A percentile compares a stretch with the other conserved stretches of the same genome.
phyloP scores from a whole-genome alignment of 2,329 filamentous ascomycete species.

The Fusarium pseudonygamai region DNA sequence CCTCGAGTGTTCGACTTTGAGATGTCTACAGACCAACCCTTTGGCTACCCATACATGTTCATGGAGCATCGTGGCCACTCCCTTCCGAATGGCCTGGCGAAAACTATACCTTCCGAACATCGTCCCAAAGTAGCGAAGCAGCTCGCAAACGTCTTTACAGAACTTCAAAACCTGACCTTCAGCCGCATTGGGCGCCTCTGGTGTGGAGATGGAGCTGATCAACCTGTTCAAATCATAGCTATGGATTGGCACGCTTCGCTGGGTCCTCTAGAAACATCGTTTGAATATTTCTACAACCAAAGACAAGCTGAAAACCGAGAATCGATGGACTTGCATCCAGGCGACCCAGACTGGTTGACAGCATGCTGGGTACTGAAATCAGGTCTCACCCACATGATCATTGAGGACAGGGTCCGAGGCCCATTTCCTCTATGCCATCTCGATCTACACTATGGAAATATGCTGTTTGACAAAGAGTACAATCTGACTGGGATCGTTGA shows the following conservation, averaged over 20 bases:
- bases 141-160: background rate
- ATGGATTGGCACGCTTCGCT: background rate
- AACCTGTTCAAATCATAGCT: background rate
- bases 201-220: background rate
- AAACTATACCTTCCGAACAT: background rate
- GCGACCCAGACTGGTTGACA: background rate
- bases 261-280: fast-evolving
- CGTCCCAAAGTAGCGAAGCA: background rate
- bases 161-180: background rate
- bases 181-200: background rate
- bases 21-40: background rate
- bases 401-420: conserved; percentile 44
- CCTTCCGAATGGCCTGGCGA: background rate
- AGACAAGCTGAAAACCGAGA: background rate
- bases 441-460: conserved; percentile 50
- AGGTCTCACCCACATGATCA: conserved; percentile 40
- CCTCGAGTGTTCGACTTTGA: background rate
- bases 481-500: conserved; percentile 50
- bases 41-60: background rate
- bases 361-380: conserved; percentile 47
- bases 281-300: background rate
- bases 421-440: conserved; percentile 50
- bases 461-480: conserved; percentile 54
- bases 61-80: background rate
- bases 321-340: background rate